phyloP scores from a whole-genome alignment of 768 basidiomycete genomes.

The Pleurotus salmoneostramineus region DNA sequence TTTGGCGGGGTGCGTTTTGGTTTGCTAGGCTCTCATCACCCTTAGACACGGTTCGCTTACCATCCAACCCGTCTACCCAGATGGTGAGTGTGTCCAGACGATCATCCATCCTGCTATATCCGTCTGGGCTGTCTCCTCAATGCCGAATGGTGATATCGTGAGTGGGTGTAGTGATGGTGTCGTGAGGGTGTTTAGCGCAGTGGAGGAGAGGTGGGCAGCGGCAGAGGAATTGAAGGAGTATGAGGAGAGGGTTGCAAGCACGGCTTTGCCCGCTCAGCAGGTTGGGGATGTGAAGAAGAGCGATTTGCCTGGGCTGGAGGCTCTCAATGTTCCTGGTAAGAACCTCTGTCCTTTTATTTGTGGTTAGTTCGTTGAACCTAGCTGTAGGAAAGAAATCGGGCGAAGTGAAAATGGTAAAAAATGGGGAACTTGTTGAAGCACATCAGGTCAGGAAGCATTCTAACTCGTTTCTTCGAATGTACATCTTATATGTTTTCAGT shows the following conservation, averaged over 20 bases:
- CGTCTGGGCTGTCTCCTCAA: slow-evolving; percentile 89
- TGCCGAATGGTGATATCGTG: slow-evolving; percentile 90
- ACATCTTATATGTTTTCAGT: slow-evolving; percentile 46
- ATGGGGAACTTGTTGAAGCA: slow-evolving; percentile 79
- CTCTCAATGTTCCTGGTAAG: slow-evolving; percentile 66
- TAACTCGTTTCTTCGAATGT: too few species aligned
- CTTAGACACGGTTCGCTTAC: background rate
- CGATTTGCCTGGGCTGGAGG: slow-evolving; percentile 86
- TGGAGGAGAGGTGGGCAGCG: slow-evolving; percentile 70
- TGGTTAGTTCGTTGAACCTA: background rate
- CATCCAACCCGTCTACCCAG: slow-evolving; percentile 36
- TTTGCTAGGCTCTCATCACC: slow-evolving; percentile 9
- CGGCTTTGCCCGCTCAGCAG: slow-evolving; percentile 81
- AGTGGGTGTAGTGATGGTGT: slow-evolving; percentile 88
- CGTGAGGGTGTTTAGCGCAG: slow-evolving; percentile 81
- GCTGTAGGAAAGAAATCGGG: slow-evolving; percentile 88
- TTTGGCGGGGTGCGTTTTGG: slow-evolving; percentile 90
- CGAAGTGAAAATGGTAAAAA: slow-evolving; percentile 89
- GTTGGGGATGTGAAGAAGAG: slow-evolving; percentile 91
- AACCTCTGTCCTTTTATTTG: background rate
- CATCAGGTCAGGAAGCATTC: too few species aligned
- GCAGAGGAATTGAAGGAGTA: slow-evolving; percentile 61
- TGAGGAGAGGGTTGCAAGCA: slow-evolving; percentile 71
- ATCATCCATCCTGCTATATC: slow-evolving; percentile 94
- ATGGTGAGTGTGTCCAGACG: slow-evolving; percentile 85